A percentile compares a stretch with the other conserved stretches of the same genome.
Conservation (phyloP, 495 filamentous ascomycete species). For the Melanomma pulvis-pyrius region DNA sequence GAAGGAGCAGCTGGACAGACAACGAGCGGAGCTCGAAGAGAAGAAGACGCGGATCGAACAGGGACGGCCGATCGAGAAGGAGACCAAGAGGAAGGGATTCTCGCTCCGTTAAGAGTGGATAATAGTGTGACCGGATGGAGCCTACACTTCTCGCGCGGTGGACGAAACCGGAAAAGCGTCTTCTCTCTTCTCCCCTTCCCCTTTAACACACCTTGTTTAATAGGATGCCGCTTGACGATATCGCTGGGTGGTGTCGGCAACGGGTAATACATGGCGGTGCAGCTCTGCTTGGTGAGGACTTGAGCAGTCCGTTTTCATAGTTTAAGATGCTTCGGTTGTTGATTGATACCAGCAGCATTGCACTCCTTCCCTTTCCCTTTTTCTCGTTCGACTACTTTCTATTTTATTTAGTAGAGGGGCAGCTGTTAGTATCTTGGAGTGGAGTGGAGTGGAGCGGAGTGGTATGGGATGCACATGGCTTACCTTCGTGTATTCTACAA, state of each 20-base stretch:
- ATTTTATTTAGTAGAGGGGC: slow-evolving; percentile 33
- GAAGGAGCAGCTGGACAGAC: slow-evolving; percentile 97
- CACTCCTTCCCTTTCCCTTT: slow-evolving; percentile 35
- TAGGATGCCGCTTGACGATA: slow-evolving; percentile 32
- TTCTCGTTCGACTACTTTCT: slow-evolving; percentile 4
- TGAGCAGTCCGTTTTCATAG: slow-evolving; percentile 29
- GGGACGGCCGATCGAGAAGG: slow-evolving; percentile 93
- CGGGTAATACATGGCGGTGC: slow-evolving; percentile 35
- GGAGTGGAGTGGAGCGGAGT: slow-evolving; percentile 7
- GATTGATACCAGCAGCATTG: slow-evolving; percentile 43
- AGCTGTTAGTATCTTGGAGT: slow-evolving; percentile 28
- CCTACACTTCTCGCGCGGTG: slow-evolving; percentile 7
- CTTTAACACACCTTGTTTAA: slow-evolving; percentile 39
- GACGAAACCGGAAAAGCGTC: slow-evolving; percentile 29
- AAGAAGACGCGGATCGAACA: slow-evolving; percentile 94
- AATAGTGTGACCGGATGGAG: slow-evolving; percentile 1
- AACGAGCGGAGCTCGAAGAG: slow-evolving; percentile 91
- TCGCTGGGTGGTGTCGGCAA: slow-evolving; percentile 37
- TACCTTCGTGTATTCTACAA: slow-evolving; percentile 39
- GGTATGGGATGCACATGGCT: slow-evolving; percentile 18
- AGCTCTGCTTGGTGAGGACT: slow-evolving; percentile 15
- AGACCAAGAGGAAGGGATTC: slow-evolving; percentile 94
- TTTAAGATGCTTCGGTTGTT: slow-evolving; percentile 40
- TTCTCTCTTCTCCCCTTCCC: slow-evolving; percentile 32
- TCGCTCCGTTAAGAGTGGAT: slow-evolving; percentile 75